These are phyloP conservation scores for Oryza glaberrima DNA, from an alignment of 176 grass and related monocot genomes.

Conservation along the genomic window DNA sequence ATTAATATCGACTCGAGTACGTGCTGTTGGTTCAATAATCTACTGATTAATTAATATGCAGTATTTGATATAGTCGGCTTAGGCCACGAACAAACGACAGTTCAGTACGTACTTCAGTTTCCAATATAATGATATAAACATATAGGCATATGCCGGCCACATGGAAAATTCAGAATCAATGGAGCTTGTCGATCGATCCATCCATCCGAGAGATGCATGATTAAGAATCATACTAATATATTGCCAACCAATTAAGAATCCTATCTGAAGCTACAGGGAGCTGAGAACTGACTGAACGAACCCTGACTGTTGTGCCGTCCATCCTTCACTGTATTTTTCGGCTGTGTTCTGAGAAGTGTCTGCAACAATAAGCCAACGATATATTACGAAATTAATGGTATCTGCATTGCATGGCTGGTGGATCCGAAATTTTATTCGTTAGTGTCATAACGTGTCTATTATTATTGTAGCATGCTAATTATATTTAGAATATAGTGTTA, in stretches of 20 bases:
- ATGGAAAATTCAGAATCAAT: neutral
- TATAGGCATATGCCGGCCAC: neutral
- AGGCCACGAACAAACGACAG: neutral
- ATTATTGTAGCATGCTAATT: no score
- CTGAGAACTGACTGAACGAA: neutral
- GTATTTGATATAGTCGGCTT: neutral
- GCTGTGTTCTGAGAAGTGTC: neutral
- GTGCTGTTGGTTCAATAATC: neutral
- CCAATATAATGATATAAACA: neutral
- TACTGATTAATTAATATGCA: neutral
- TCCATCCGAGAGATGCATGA: neutral
- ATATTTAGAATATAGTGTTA: no score
- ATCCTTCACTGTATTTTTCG: neutral
- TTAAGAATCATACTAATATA: neutral
- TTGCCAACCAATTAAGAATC: neutral
- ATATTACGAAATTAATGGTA: no score
- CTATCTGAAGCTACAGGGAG: neutral
- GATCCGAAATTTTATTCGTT: no score
- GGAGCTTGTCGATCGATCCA: neutral
- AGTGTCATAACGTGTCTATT: no score
- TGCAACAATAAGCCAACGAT: no score
- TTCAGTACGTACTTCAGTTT: neutral
- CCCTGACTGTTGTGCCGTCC: neutral
- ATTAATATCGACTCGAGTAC: neutral
- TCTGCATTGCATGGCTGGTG: neutral